phyloP scores from a whole-genome alignment of 2,329 filamentous ascomycete species.

The Leptosphaerulina australis region DNA sequence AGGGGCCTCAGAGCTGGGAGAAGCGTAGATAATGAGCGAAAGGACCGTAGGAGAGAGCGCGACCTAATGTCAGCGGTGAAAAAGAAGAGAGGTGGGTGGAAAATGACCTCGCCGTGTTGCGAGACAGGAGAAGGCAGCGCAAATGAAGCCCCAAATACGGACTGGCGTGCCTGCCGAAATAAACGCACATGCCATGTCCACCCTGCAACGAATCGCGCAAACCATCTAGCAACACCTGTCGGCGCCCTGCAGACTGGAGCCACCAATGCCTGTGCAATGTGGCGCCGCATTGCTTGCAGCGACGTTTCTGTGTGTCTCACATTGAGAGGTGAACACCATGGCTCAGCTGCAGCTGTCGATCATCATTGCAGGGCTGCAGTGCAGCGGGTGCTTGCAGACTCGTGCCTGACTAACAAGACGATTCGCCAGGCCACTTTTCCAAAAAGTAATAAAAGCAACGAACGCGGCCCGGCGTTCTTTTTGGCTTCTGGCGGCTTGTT shows the following conservation, averaged over 20 bases:
- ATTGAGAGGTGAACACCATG: background rate
- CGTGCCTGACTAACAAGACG: slow-evolving; percentile 31
- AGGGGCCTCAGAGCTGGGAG: slow-evolving; percentile 38
- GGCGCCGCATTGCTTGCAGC: slow-evolving; percentile 32
- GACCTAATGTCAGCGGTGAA: slow-evolving; percentile 35
- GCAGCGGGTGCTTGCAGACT: slow-evolving; percentile 19
- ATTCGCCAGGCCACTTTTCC: slow-evolving; percentile 14
- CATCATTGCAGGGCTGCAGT: slow-evolving; percentile 12
- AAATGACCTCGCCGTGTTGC: slow-evolving; percentile 29
- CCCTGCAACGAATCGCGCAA: slow-evolving; percentile 22
- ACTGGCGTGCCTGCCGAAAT: slow-evolving; percentile 35
- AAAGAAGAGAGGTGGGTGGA: slow-evolving; percentile 40
- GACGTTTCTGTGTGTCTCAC: slow-evolving; percentile 18
- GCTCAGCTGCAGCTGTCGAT: slow-evolving; percentile 11
- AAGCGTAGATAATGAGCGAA: slow-evolving; percentile 48
- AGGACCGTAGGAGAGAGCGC: slow-evolving; percentile 41
- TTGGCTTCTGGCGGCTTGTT: slow-evolving; percentile 13
- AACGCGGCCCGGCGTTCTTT: slow-evolving; percentile 18
- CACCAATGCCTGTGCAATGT: slow-evolving; percentile 28
- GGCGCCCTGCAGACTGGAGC: slow-evolving; percentile 21
- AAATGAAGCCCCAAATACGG: slow-evolving; percentile 43
- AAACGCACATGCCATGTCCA: slow-evolving; percentile 34
- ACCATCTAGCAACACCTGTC: slow-evolving; percentile 20
- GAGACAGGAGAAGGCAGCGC: slow-evolving; percentile 43
- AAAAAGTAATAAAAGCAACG: slow-evolving; percentile 9